A percentile compares a stretch with the other conserved stretches of the same genome.
These are phyloP conservation scores for Fusarium torulosum DNA, from an alignment of 2,329 filamentous ascomycete species.

Conservation along the genomic window DNA sequence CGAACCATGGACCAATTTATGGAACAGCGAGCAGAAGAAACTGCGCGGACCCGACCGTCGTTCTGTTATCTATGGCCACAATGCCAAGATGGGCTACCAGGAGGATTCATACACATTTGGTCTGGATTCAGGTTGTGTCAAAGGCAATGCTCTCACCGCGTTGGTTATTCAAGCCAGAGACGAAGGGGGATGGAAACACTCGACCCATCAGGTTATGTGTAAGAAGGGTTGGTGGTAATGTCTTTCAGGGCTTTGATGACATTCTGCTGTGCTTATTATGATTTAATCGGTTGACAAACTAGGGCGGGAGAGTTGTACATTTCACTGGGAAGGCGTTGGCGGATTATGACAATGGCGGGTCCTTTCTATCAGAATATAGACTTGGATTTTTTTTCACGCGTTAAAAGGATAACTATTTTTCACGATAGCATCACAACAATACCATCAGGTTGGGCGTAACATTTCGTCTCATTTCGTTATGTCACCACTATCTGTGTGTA, in stretches of 20 bases:
- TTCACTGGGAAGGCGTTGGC: constrained; percentile 31
- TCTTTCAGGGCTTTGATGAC: no score
- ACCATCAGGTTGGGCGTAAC: constrained; percentile 8
- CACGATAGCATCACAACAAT: neutral
- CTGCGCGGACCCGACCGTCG: constrained; percentile 56
- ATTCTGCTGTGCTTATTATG: constrained; percentile 9
- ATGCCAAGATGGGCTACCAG: constrained; percentile 76
- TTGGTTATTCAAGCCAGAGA: constrained; percentile 73
- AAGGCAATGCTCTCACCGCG: constrained; percentile 80
- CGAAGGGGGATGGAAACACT: constrained; percentile 52
- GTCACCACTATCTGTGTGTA: constrained; percentile 25
- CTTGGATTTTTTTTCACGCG: neutral
- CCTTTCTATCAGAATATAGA: constrained; percentile 15
- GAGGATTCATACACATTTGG: constrained; percentile 79
- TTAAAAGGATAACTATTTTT: constrained; percentile 1
- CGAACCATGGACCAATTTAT: constrained; percentile 75
- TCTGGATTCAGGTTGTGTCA: constrained; percentile 85
- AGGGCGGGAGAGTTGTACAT: constrained; percentile 2
- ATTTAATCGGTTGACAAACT: neutral
- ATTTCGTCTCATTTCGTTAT: constrained; percentile 35
- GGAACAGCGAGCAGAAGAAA: constrained; percentile 65
- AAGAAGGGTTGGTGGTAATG: constrained; percentile 41
- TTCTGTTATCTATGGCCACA: constrained; percentile 90
- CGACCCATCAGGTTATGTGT: constrained; percentile 59
- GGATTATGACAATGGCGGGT: constrained; percentile 12